Percentiles rank a stretch among this genome's conserved stretches.
Evolutionary conservation across 257 asterid genomes (phyloP).

Genomic region (Agastache rugosa): DNA sequence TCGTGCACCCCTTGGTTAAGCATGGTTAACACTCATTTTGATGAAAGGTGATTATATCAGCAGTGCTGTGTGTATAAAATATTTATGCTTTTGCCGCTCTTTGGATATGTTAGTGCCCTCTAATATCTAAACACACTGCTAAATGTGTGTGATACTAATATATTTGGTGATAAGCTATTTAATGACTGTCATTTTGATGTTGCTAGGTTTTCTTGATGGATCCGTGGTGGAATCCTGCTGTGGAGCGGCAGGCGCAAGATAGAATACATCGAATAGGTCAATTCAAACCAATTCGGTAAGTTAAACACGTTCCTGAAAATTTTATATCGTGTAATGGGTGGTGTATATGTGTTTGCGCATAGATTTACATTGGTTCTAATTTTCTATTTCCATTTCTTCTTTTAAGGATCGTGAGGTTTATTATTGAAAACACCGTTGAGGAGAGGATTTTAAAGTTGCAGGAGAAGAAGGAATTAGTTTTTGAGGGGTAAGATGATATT

Average conservation of each 20-base stretch:
- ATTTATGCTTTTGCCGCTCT: neutral
- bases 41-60: neutral
- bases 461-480: conserved; percentile 94
- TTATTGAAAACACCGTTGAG: conserved; percentile 84
- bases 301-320: conserved; percentile 11
- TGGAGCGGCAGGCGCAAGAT: conserved; percentile 96
- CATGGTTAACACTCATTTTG: neutral
- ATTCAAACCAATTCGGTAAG: conserved; percentile 83
- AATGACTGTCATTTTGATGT: conserved; percentile 33
- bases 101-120: neutral
- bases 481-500: conserved; percentile 76
- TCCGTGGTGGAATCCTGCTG: conserved; percentile 99
- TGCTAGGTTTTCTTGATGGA: conserved; percentile 96
- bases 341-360: neutral
- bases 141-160: conserved; percentile 2
- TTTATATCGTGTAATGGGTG: conserved; percentile 15
- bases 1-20: neutral
- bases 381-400: neutral
- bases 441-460: conserved; percentile 93
- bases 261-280: conserved; percentile 96
- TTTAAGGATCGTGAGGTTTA: conserved; percentile 81
- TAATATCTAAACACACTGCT: neutral
- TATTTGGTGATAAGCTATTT: conserved; percentile 2
- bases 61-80: neutral
- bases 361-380: conserved; percentile 10